A percentile compares a stretch with the other conserved stretches of the same genome.
These are phyloP conservation scores for Mrakia blollopis DNA, from an alignment of 768 basidiomycete genomes.

Conservation along the genomic window DNA sequence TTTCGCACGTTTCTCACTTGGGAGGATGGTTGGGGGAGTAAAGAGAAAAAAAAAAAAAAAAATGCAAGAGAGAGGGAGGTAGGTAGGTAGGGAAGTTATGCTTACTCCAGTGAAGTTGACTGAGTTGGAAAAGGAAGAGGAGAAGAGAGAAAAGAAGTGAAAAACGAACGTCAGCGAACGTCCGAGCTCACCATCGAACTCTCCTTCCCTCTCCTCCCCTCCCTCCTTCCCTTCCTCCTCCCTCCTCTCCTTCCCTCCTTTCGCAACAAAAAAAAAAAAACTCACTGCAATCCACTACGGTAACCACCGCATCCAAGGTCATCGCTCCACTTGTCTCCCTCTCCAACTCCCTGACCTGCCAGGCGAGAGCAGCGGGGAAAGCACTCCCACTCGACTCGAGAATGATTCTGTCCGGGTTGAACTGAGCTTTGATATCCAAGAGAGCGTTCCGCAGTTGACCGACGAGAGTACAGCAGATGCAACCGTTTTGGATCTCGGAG, in stretches of 20 bases:
- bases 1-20: not conserved
- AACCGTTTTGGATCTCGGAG: constrained; percentile 44
- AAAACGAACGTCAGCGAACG: not conserved
- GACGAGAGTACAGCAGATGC: constrained; percentile 77
- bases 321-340: constrained; percentile 68
- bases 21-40: too few relatives aligned
- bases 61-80: not conserved
- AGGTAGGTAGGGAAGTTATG: not conserved
- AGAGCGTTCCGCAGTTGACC: constrained; percentile 91
- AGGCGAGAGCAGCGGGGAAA: constrained; percentile 90
- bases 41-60: too few relatives aligned
- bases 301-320: constrained; percentile 82
- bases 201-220: not conserved
- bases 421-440: constrained; percentile 72
- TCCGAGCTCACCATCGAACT: not conserved
- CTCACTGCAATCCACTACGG: constrained; percentile 55
- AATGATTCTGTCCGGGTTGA: constrained; percentile 67
- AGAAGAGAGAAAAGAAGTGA: not conserved
- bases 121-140: not conserved
- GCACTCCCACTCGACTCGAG: constrained; percentile 96
- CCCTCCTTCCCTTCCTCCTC: not conserved
- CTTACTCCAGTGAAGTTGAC: constrained; percentile 64
- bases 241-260: not conserved
- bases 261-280: not conserved
- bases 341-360: constrained; percentile 87